Evolutionary conservation across 2,329 filamentous ascomycete genomes (phyloP).

Genomic region (Cladophialophora psammophila): DNA sequence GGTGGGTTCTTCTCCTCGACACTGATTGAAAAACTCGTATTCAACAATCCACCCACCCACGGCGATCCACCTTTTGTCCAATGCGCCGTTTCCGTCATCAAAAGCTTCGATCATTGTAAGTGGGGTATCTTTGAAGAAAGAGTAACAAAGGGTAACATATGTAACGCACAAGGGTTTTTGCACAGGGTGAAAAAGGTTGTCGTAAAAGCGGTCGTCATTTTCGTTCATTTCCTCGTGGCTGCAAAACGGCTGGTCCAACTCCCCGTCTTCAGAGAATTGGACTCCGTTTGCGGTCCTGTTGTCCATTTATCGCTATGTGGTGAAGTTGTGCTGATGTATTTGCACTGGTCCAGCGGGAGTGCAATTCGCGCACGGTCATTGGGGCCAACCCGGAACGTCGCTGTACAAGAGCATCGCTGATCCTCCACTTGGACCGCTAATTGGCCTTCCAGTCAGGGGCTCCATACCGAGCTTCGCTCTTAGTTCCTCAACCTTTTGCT

Average conservation of each 20-base stretch:
- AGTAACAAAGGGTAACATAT: neutral
- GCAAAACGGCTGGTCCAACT: neutral
- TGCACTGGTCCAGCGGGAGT: neutral
- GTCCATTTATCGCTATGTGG: conserved; percentile 4
- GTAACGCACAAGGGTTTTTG: neutral
- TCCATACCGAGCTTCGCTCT: conserved; percentile 32
- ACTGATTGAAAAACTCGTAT: neutral
- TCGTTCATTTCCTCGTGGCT: neutral
- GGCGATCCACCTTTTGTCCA: neutral
- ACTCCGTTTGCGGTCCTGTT: conserved; percentile 3
- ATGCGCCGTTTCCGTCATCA: conserved; percentile 1
- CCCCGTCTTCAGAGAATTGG: neutral
- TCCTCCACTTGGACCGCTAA: conserved; percentile 14
- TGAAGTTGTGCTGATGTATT: neutral
- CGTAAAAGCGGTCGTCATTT: conserved; percentile 1
- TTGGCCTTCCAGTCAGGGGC: conserved; percentile 23
- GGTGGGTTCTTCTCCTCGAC: neutral
- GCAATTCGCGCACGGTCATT: conserved; percentile 14
- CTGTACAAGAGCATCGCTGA: conserved; percentile 13
- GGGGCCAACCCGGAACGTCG: conserved; percentile 24
- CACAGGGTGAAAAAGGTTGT: conserved; percentile 3
- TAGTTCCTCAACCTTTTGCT: conserved; percentile 33
- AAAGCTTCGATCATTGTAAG: conserved; percentile 8
- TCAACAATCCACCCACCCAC: neutral
- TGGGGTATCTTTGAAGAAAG: conserved; percentile 26